Evolutionary conservation across 306 rosid genomes (phyloP), one percentile per base, ranked within the genome.

Genomic region (Senna siamea): DNA sequence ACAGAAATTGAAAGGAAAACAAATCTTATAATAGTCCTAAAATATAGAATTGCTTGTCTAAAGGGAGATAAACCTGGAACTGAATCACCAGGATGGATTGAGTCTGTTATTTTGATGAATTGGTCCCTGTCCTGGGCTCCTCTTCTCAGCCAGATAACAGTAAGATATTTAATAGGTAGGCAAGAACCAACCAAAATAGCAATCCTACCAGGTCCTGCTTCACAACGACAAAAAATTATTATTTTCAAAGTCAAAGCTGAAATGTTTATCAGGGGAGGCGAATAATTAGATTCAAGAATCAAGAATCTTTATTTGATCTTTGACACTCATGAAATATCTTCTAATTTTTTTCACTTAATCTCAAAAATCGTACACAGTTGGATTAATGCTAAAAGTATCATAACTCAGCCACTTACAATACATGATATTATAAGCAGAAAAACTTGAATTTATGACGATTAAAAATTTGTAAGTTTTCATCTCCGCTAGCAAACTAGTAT

Each of bases 271-370:
- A 14, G 18, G 59, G 43, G 50, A 46, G 51, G 28, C 47, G 23
- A 38, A 57, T 11, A 66, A 53, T 41, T 34, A 43, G 34, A 69
- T 59, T 41, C 55, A 66, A 50, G 40, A 81, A 51, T 41, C 55
- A 66, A 50, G 40, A 81, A 51, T 26, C 54, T 67, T 70, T 47
- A 30, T 20, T 18, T 46, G 78, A 73, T 56, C 70, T 48, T 56
- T 17, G 47, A 35, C 70, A 35, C 47, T 46, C 41, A 1, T 5
- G 26, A 9, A 15, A 76, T 13, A 46, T 12, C 66, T 41, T 35
- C 4, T 51, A 26, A 48, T 43, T 9, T 6, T 5, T 1, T 20
- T 52, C 7, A 30, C 69, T 53, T 10, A 37, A 35, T 52, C 47
- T 61, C 18, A 55, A 51, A 15, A 71, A 22, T 35, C 13, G 58